These are phyloP conservation scores for Lentinus tigrinus DNA, from an alignment of 768 basidiomycete species.

Conservation along the genomic window DNA sequence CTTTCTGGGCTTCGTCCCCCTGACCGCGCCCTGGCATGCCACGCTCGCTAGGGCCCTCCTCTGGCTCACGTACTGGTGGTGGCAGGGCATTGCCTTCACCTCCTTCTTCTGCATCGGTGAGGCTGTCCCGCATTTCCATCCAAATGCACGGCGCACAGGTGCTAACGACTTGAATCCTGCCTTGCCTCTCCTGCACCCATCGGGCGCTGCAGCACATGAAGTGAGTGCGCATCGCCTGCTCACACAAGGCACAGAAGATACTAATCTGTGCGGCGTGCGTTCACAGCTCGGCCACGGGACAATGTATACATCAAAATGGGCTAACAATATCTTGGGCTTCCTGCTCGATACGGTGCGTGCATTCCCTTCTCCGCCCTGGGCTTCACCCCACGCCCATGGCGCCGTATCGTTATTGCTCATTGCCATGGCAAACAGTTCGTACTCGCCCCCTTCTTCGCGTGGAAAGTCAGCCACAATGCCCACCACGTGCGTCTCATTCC, in stretches of 20 bases:
- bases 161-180: not conserved
- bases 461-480: slow-evolving; percentile 29
- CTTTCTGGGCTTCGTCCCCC: slow-evolving; percentile 37
- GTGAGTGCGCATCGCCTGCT: slow-evolving; percentile 8
- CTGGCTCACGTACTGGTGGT: slow-evolving; percentile 50
- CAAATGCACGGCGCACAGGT: not conserved
- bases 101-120: slow-evolving; percentile 54
- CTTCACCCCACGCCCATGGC: not conserved
- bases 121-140: not conserved
- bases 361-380: not conserved
- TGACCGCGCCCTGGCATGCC: slow-evolving; percentile 33
- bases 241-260: slow-evolving; percentile 2
- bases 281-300: slow-evolving; percentile 30
- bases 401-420: not conserved
- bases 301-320: slow-evolving; percentile 22
- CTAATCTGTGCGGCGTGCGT: not conserved
- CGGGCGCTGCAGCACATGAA: slow-evolving; percentile 18
- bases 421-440: slow-evolving; percentile 22
- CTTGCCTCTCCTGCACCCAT: not conserved
- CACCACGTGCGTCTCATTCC: slow-evolving; percentile 26
- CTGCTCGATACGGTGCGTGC: slow-evolving; percentile 27
- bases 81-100: slow-evolving; percentile 50
- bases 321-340: slow-evolving; percentile 30
- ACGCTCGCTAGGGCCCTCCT: slow-evolving; percentile 32
- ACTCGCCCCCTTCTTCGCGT: slow-evolving; percentile 31